Base-by-base conservation (phyloP, 2,329 filamentous ascomycete genomes). In the Fusarium nematophilum region DNA sequence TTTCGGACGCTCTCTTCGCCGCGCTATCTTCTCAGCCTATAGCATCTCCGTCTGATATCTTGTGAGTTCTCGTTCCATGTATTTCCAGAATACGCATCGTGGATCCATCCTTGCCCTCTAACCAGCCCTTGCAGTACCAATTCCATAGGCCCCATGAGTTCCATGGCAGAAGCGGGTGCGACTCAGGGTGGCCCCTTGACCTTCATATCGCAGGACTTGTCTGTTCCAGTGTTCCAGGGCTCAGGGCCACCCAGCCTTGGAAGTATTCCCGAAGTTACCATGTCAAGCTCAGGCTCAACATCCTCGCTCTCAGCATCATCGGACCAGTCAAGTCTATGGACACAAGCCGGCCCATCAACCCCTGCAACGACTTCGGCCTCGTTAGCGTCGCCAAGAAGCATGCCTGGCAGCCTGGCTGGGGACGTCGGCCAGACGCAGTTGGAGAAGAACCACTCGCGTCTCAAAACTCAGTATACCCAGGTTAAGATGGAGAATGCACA, bases 401-500 rank as follows among this genome's bases (percentile, higher is more conserved):
- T 21, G 9, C n/a, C 29, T 2, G 14, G 13, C 9, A 45, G 42
- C 10, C 9, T 44, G 8, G 9, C 40, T 18, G 42, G 42, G 18
- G 30, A 13, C 13, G 7, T 9, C 42, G 31, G 27, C 10, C 42
- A 45, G 18, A 45, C 42, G 6, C 42, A 45, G 29, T 10, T 45
- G 9, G 42, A 45, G 29, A 45, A 23, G 17, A 31, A 45, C n/a
- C 42, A 33, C n/a, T 23, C 26, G 15, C 40, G 42, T 10, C 42
- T 45, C 29, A 45, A 45, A 23, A 23, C 9, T 18, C 42, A 45
- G 29, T 45, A 45, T 7, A 45, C 7, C 11, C 42, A 45, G 6
- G 42, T 45, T 3, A 17, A 45, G n/a, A 33, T n/a, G 29, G 42
- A 45, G n/a, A 45, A 45, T 33, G 29, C 27, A 11, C 30, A 45